Base-by-base conservation (phyloP, 306 rosid species). In the Biancaea sappan region DNA sequence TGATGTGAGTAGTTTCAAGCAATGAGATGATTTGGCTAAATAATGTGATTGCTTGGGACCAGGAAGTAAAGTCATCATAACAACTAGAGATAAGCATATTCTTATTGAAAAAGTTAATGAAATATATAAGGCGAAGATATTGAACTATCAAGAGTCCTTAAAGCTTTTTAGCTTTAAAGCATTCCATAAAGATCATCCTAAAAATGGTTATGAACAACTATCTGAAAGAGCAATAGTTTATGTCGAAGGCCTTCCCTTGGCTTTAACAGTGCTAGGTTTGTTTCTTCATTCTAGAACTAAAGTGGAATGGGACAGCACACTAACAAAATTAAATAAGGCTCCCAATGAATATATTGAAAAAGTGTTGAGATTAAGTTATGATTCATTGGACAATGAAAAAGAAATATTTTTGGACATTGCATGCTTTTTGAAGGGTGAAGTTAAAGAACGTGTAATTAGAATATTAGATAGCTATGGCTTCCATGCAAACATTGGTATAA, bases 391-490 rank as follows among this genome's bases (percentile, higher is more conserved):
- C 32, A 3, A 68, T 31, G 19, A 15, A 31, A 60, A 68, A 19
- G 44, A 31, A 3, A 48, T 68, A 0, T 47, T 67, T 44, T 8
- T 46, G 9, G 44, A 47, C 1, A 47, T 67, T 47, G 73, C 73
- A 6, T 66, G 34, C 57, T 66, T 66, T 16, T n/a, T 25, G 6
- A 66, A 15, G 11, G 72, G 72, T 15, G n/a, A n/a, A 41, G 22
- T 0, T 12, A 7, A 0, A 12, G 24, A 7, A 0, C 6, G 0
- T 13, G 62, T 51, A 1, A 22, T 22, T 3, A 38, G 9, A 14
- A 5, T 21, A n/a, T 37, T 80, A 21, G 76, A 74, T 1, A n/a
- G 22, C 9, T 74, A 21, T 67, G 79, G 72, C 34, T 80, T 67
- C 65, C 47, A 47, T 21, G 60, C 35, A 50, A 5, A 0, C 13